Evolutionary conservation across 495 filamentous ascomycete species (phyloP).

Genomic region (Hyphodiscus hymeniophilus): DNA sequence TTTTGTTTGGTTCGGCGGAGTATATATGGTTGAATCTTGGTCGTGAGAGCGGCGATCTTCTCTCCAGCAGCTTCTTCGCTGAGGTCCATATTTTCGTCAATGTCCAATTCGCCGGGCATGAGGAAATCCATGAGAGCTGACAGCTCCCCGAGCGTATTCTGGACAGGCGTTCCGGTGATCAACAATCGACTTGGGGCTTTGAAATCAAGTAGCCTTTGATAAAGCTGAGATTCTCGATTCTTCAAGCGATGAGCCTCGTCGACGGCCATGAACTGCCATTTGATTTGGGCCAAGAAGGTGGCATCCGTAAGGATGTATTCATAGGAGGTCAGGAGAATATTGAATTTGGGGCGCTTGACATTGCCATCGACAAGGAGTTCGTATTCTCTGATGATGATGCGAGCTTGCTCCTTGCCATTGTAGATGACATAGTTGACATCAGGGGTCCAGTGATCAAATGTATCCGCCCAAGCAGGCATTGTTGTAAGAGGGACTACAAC

Average conservation of each 20-base stretch:
- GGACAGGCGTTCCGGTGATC: constrained; percentile 95
- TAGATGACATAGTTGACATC: constrained; percentile 97
- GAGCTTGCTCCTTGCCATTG: constrained; percentile 75
- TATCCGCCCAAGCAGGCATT: constrained; percentile 96
- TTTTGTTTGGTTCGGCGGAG: constrained; percentile 95
- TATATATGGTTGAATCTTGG: constrained; percentile 74
- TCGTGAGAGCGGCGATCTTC: constrained; percentile 42
- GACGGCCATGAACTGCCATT: constrained; percentile 94
- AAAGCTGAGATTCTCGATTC: constrained; percentile 89
- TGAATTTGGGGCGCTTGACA: constrained; percentile 79
- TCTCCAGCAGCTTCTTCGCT: constrained; percentile 55
- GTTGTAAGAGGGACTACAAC: constrained; percentile 93
- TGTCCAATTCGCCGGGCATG: constrained; percentile 77
- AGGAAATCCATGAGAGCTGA: constrained; percentile 91
- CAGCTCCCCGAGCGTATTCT: constrained; percentile 91
- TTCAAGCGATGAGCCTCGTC: constrained; percentile 97
- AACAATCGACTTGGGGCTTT: constrained; percentile 77
- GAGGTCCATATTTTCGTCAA: constrained; percentile 85
- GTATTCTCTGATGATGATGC: constrained; percentile 74
- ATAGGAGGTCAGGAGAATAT: constrained; percentile 90
- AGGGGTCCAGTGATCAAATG: constrained; percentile 92
- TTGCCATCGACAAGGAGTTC: constrained; percentile 83
- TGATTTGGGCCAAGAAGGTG: constrained; percentile 65
- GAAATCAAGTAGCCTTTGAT: constrained; percentile 75
- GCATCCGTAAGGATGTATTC: constrained; percentile 84